Evolutionary conservation across 176 grass and related monocot species (phyloP).

Genomic region (Aegilops longissima): DNA sequence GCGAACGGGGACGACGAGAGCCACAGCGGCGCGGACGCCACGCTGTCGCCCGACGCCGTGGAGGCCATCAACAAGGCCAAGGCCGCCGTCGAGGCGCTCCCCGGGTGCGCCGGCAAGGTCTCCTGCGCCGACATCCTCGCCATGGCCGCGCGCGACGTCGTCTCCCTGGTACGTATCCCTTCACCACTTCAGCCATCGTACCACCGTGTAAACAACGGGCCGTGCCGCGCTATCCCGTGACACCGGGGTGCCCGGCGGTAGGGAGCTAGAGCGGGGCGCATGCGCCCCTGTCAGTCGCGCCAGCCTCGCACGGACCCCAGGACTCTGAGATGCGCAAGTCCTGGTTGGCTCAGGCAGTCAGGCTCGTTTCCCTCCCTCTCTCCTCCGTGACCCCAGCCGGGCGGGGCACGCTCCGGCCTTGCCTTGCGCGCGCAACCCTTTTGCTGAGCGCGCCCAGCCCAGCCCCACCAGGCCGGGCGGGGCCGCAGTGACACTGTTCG

Average conservation of each 20-base stretch:
- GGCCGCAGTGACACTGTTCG: background rate
- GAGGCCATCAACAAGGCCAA: constrained; percentile 84
- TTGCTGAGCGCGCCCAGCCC: background rate
- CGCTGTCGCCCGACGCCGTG: constrained; percentile 71
- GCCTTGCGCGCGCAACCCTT: background rate
- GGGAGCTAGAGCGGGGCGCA: background rate
- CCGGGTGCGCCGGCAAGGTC: constrained; percentile 67
- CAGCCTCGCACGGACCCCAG: background rate
- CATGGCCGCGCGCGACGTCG: constrained; percentile 85
- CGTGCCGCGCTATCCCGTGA: background rate
- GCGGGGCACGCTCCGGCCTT: background rate
- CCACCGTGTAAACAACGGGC: too few species aligned
- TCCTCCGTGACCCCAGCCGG: background rate
- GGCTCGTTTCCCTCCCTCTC: background rate
- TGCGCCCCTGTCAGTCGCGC: background rate
- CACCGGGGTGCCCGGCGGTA: background rate
- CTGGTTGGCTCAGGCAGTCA: background rate
- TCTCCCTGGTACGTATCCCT: constrained; percentile 47
- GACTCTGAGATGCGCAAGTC: background rate
- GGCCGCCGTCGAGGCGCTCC: constrained; percentile 67
- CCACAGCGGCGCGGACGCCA: constrained; percentile 70
- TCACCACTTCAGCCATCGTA: background rate
- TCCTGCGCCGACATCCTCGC: constrained; percentile 91
- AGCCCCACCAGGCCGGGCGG: background rate
- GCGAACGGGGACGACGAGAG: constrained; percentile 70